These are phyloP conservation scores for Cyberlindnera meyerae DNA, from an alignment of 805 yeast genomes.

Conservation along the genomic window DNA sequence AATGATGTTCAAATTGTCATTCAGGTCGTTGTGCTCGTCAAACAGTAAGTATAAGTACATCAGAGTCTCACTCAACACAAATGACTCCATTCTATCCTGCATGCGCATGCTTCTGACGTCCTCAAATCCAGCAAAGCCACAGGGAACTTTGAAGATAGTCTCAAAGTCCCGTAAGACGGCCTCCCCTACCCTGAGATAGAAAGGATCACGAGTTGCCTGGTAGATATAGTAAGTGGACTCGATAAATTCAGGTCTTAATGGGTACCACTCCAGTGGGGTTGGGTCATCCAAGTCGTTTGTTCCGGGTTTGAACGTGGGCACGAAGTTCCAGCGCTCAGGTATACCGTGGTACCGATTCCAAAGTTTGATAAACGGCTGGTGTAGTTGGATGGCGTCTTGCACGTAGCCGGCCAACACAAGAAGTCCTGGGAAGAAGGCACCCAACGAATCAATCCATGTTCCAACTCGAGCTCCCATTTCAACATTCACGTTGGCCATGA, in stretches of 20 bases:
- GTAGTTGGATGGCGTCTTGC: constrained; percentile 55
- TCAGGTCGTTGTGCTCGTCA: constrained; percentile 57
- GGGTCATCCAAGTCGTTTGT: constrained; percentile 25
- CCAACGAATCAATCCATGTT: constrained; percentile 78
- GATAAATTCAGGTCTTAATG: constrained; percentile 85
- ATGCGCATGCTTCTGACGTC: constrained; percentile 56
- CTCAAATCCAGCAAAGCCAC: constrained; percentile 80
- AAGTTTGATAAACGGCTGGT: constrained; percentile 60
- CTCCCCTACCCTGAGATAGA: constrained; percentile 72
- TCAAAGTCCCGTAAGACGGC: constrained; percentile 53
- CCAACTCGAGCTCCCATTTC: constrained; percentile 44
- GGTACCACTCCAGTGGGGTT: constrained; percentile 80
- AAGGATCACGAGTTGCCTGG: constrained; percentile 81
- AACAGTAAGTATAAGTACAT: constrained; percentile 79
- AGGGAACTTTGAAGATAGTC: constrained; percentile 46
- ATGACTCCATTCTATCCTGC: constrained; percentile 88
- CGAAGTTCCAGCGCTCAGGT: constrained; percentile 81
- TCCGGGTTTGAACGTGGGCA: constrained; percentile 2
- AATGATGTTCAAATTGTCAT: constrained; percentile 36
- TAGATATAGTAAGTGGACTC: constrained; percentile 84
- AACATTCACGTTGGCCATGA: constrained; percentile 52
- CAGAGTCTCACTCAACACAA: constrained; percentile 81
- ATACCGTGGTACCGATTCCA: constrained; percentile 79
- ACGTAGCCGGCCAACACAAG: constrained; percentile 76
- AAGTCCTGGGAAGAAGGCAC: constrained; percentile 87